A percentile compares a stretch with the other conserved stretches of the same genome.
Conservation (phyloP, 2,329 filamentous ascomycete species). For the Aspergillus ruber region DNA sequence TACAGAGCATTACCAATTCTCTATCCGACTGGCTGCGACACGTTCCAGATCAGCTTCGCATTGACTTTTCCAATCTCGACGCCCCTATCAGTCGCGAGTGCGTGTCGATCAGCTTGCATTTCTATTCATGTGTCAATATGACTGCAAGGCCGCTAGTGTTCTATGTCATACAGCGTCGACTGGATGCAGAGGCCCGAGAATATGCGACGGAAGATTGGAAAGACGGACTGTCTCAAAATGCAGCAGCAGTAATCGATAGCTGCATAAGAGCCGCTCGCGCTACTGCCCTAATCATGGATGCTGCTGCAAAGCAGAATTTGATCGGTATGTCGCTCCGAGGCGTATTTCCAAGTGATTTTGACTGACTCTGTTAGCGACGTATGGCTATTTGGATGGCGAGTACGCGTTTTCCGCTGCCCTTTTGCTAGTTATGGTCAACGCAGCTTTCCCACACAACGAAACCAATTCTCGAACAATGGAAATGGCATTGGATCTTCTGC, state of each 20-base stretch:
- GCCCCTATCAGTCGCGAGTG: conserved; percentile 42
- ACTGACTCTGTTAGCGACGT: conserved; percentile 37
- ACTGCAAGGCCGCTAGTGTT: conserved; percentile 50
- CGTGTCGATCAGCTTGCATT: conserved; percentile 49
- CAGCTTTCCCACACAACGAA: conserved; percentile 44
- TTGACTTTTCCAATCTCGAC: conserved; percentile 43
- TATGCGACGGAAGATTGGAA: conserved; percentile 41
- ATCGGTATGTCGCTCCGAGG: conserved; percentile 35
- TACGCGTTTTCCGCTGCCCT: conserved; percentile 51
- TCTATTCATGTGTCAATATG: conserved; percentile 55
- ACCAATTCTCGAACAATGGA: conserved; percentile 43
- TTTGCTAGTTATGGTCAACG: conserved; percentile 50
- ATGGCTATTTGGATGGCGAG: conserved; percentile 54
- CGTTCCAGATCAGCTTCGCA: conserved; percentile 43
- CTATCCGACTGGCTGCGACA: conserved; percentile 47
- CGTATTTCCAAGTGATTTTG: neutral
- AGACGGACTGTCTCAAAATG: conserved; percentile 43
- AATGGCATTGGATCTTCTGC: conserved; percentile 41
- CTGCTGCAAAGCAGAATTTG: conserved; percentile 45
- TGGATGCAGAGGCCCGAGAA: conserved; percentile 30
- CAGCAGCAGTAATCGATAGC: conserved; percentile 47
- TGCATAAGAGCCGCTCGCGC: conserved; percentile 47
- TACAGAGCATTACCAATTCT: conserved; percentile 46
- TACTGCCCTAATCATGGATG: conserved; percentile 45
- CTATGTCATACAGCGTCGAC: conserved; percentile 46